Base-by-base conservation (phyloP, 768 basidiomycete genomes). In the Guyanaporus albipodus region DNA sequence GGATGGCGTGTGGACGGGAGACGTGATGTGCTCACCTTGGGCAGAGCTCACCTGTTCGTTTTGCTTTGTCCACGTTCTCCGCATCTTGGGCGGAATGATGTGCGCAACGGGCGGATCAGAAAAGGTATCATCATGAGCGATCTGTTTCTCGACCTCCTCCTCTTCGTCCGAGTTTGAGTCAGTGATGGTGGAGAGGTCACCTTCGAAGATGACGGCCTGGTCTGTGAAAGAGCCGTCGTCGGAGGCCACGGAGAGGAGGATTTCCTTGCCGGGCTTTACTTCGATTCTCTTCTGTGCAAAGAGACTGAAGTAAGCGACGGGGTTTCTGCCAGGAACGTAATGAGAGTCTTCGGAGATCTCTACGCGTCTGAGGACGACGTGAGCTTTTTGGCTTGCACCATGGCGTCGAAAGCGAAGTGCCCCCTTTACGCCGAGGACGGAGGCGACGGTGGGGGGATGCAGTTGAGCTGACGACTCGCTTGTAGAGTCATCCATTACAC, bases 281-380 rank as follows among this genome's bases (percentile, higher is more conserved):
- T 80, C 80, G 60, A 87, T 80, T 50, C 79, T 69, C 69, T 87
- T 87, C 56, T 76, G 74, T 4, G 85, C 81, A 60, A 83, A 82
- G 11, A 87, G 68, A 58, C 74, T 78, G 59, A 83, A 87, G 61
- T 75, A 77, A 31, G 76, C 73, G 45, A 75, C 59, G 23, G 66
- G 57, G 19, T 61, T 57, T 17, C 63, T 62, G n/a, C 69, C 64
- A 9, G 60, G 72, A 42, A 72, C 72, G 42, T 73, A 74, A 44
- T 57, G 63, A 9, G 75, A 67, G 54, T 76, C 71, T 22, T 76
- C 75, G 11, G 73, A 62, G 17, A 69, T 44, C 51, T 73, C 73
- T 52, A 82, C 82, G 64, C 83, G 82, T 69, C 78, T 73, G 35
- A 87, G 64, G 53, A 85, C 69, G 53, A 83, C 73, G 66, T 87